Percentiles rank a stretch among this genome's conserved stretches.
Conservation (phyloP, 345 rosid genomes). For the Bruguiera gymnorhiza region DNA sequence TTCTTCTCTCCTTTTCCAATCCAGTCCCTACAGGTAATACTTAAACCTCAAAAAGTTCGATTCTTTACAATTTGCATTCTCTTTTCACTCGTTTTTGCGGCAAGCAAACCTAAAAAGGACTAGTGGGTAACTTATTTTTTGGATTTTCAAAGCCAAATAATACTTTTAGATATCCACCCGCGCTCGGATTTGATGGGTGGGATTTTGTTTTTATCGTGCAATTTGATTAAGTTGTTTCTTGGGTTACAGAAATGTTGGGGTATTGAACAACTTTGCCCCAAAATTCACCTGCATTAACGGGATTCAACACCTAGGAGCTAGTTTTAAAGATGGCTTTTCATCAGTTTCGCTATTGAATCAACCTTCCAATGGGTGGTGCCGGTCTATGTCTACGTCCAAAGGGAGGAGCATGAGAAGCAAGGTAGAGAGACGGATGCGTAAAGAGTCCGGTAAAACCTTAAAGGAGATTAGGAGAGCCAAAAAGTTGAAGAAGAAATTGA, state of each 20-base stretch:
- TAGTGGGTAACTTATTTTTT: neutral
- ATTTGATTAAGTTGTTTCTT: neutral
- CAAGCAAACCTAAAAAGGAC: neutral
- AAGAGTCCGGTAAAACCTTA: slow-evolving; percentile 81
- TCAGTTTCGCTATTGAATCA: slow-evolving; percentile 16
- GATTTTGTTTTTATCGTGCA: neutral
- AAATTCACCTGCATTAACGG: slow-evolving; percentile 13
- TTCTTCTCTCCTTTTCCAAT: slow-evolving; percentile 40
- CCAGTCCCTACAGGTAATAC: slow-evolving; percentile 45
- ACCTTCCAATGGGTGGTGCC: slow-evolving; percentile 40
- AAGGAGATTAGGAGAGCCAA: slow-evolving; percentile 90
- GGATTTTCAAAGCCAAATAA: neutral
- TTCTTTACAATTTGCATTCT: neutral
- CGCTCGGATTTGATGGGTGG: neutral
- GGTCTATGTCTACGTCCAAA: slow-evolving; percentile 72
- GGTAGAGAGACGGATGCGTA: slow-evolving; percentile 87
- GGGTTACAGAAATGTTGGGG: slow-evolving; percentile 33
- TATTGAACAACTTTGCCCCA: slow-evolving; percentile 25
- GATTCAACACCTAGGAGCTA: slow-evolving; percentile 16
- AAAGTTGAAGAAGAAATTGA: slow-evolving; percentile 84
- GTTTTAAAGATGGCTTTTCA: slow-evolving; percentile 14
- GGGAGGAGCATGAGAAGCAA: slow-evolving; percentile 93
- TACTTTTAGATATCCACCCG: too few relatives aligned
- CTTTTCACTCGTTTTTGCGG: neutral
- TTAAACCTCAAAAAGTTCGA: neutral